Conservation (phyloP, 192 early-diverging fungal species). For the Gryganskiella cystojenkinii region DNA sequence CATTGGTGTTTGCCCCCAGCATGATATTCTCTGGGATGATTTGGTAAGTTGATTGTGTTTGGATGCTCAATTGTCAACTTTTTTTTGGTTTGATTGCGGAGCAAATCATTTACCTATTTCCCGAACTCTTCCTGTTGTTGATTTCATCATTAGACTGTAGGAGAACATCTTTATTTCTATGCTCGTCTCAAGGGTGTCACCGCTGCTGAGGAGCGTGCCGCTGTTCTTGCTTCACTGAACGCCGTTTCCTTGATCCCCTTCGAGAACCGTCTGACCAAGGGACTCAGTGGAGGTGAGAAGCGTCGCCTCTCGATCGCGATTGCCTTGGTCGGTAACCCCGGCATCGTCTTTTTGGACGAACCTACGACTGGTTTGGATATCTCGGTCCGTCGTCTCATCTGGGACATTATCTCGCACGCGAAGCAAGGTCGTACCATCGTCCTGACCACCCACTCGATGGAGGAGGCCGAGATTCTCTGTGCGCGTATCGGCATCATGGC, state of each 20-base stretch:
- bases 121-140: not conserved
- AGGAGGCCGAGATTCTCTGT: conserved; percentile 82
- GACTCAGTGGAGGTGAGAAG: conserved; percentile 82
- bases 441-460: conserved; percentile 81
- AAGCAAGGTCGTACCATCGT: conserved; percentile 71
- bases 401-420: conserved; percentile 72
- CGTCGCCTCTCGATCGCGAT: conserved; percentile 80
- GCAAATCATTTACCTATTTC: not conserved
- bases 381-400: conserved; percentile 77
- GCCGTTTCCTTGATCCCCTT: conserved; percentile 68
- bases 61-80: no score
- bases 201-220: conserved; percentile 54
- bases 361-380: conserved; percentile 84
- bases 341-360: conserved; percentile 82
- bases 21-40: conserved; percentile 82
- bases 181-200: conserved; percentile 74
- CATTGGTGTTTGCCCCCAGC: conserved; percentile 81
- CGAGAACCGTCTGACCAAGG: conserved; percentile 64
- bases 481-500: conserved; percentile 82
- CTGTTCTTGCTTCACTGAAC: conserved; percentile 55
- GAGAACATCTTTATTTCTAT: conserved; percentile 80
- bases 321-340: conserved; percentile 73
- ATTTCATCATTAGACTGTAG: conserved; percentile 58
- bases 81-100: not conserved
- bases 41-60: conserved; percentile 42